Conservation (phyloP, 2,329 filamentous ascomycete genomes). For the Botrytis fabae region DNA sequence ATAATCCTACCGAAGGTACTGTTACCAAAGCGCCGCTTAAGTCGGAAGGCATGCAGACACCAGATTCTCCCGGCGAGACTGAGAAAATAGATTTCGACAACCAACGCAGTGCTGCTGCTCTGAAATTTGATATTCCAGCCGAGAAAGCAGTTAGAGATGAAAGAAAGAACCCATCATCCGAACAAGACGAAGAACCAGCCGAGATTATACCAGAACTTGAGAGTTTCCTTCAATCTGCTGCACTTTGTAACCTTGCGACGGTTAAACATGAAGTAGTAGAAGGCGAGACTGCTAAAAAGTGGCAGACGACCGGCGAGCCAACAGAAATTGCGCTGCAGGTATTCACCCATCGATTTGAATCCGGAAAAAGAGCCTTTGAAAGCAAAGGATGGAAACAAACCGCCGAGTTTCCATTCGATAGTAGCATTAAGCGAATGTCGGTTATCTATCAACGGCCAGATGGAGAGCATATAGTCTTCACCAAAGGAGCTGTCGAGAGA, state of each 20-base stretch:
- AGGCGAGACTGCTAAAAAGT: constrained; percentile 53
- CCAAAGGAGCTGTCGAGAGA: constrained; percentile 69
- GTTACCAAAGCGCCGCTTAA: constrained; percentile 42
- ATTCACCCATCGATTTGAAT: constrained; percentile 67
- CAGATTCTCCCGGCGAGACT: constrained; percentile 39
- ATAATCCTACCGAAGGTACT: constrained; percentile 54
- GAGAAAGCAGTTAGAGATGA: constrained; percentile 44
- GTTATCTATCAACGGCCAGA: constrained; percentile 58
- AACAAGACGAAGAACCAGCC: constrained; percentile 29
- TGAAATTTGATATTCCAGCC: constrained; percentile 50
- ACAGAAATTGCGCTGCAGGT: constrained; percentile 76
- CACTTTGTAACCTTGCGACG: constrained; percentile 61
- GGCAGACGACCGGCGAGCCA: constrained; percentile 65
- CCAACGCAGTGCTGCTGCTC: constrained; percentile 59
- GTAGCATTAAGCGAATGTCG: constrained; percentile 74
- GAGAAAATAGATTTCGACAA: constrained; percentile 57
- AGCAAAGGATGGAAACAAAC: constrained; percentile 56
- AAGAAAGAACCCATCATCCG: constrained; percentile 35
- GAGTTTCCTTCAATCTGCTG: constrained; percentile 59
- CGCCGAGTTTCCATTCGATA: constrained; percentile 73
- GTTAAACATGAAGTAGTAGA: constrained; percentile 66
- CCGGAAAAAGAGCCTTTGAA: constrained; percentile 51
- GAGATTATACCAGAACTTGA: constrained; percentile 48
- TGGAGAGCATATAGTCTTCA: constrained; percentile 51
- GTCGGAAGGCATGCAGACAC: neutral